A percentile compares a stretch with the other conserved stretches of the same genome.
Evolutionary conservation across 108 stramenopile species (phyloP).

Genomic region (Fistulifera solaris): DNA sequence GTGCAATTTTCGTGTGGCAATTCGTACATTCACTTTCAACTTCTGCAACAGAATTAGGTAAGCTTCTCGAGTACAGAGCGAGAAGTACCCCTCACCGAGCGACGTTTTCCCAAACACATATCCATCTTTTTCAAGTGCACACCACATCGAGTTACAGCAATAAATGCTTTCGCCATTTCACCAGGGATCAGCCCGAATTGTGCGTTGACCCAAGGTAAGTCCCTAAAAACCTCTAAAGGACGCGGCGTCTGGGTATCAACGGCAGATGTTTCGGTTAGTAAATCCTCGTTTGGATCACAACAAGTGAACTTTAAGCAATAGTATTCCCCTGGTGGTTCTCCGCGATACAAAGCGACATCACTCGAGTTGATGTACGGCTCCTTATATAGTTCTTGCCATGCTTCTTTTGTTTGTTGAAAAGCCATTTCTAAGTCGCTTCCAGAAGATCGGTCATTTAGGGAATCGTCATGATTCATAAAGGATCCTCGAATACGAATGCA

Average conservation of each 20-base stretch:
- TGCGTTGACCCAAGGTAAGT: not conserved
- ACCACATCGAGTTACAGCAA: not conserved
- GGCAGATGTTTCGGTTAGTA: not conserved
- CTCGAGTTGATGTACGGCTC: slow-evolving; percentile 19
- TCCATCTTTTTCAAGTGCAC: slow-evolving; percentile 1
- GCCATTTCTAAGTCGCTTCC: slow-evolving; percentile 27
- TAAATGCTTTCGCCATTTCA: not conserved
- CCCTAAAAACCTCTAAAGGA: not conserved
- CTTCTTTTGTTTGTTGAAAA: slow-evolving; percentile 23
- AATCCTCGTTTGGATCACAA: slow-evolving; percentile 6
- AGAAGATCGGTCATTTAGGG: slow-evolving; percentile 35
- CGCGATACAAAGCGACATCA: slow-evolving; percentile 56
- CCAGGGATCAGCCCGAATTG: not conserved
- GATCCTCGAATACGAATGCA: slow-evolving; percentile 22
- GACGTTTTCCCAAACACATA: slow-evolving; percentile 7
- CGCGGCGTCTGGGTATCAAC: not conserved
- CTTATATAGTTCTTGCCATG: slow-evolving; percentile 36
- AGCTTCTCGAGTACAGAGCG: not conserved
- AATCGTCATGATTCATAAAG: slow-evolving; percentile 46
- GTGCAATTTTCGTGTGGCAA: not conserved
- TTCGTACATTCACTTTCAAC: not conserved
- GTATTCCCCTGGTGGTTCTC: slow-evolving; percentile 38
- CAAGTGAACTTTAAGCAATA: slow-evolving; percentile 5
- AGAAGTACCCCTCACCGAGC: slow-evolving; percentile 7
- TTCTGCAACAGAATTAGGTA: not conserved